Conservation (phyloP, 495 filamentous ascomycete species). For the Daldinia grandis region DNA sequence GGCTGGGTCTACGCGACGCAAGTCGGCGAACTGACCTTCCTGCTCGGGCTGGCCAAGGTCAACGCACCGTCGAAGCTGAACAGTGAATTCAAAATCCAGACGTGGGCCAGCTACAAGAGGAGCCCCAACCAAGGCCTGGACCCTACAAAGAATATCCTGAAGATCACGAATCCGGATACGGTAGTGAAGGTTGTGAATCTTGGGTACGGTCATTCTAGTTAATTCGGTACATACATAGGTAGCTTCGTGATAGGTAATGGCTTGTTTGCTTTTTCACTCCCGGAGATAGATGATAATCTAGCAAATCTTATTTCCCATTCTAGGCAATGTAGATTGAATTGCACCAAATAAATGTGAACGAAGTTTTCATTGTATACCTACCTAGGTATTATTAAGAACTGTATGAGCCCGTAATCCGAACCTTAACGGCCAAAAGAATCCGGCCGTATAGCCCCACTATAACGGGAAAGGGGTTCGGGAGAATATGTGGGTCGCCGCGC, state of each 20-base stretch:
- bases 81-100: neutral
- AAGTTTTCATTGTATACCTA: too few relatives aligned
- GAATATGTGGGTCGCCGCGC: too few relatives aligned
- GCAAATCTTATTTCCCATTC: too few relatives aligned
- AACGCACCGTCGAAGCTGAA: neutral
- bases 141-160: neutral
- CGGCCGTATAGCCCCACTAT: too few relatives aligned
- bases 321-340: too few relatives aligned
- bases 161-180: neutral
- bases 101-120: neutral
- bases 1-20: neutral
- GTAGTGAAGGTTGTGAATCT: neutral
- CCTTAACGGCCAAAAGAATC: too few relatives aligned
- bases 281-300: too few relatives aligned
- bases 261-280: neutral
- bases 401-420: too few relatives aligned
- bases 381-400: too few relatives aligned
- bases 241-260: neutral
- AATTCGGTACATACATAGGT: too few relatives aligned
- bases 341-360: too few relatives aligned
- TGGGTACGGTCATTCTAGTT: neutral
- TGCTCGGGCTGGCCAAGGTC: neutral
- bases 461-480: too few relatives aligned
- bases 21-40: neutral
- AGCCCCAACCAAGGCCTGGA: neutral